Percentiles rank a stretch among this genome's conserved stretches.
These are phyloP conservation scores for Lentinula guzmanii DNA, from an alignment of 768 basidiomycete genomes.

Conservation along the genomic window DNA sequence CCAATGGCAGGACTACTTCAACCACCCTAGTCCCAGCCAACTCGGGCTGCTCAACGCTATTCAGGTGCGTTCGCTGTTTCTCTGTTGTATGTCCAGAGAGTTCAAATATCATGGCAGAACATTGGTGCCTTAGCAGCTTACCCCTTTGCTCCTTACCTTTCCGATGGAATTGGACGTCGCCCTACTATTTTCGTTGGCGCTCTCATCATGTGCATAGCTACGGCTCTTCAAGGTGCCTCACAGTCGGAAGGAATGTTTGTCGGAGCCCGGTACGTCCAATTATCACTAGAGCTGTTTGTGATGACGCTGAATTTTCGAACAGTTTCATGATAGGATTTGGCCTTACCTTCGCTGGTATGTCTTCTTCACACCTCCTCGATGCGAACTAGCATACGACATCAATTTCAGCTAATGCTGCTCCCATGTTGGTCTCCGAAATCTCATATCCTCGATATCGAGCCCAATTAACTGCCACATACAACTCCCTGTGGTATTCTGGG, in stretches of 20 bases:
- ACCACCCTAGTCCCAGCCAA: conserved; percentile 47
- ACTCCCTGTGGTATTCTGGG: conserved; percentile 85
- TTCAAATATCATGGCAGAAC: conserved; percentile 34
- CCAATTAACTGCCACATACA: conserved; percentile 71
- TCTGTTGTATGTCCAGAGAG: neutral
- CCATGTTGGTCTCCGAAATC: conserved; percentile 82
- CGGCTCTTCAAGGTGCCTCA: conserved; percentile 65
- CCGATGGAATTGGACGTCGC: conserved; percentile 69
- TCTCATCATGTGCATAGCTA: conserved; percentile 62
- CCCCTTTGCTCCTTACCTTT: conserved; percentile 66
- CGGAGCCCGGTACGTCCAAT: conserved; percentile 54
- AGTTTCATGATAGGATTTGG: conserved; percentile 75
- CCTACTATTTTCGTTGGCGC: conserved; percentile 64
- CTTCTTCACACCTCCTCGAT: neutral
- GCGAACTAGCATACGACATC: conserved; percentile 9
- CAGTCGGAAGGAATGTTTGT: conserved; percentile 75
- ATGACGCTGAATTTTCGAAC: neutral
- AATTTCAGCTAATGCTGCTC: conserved; percentile 59
- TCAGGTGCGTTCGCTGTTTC: conserved; percentile 38
- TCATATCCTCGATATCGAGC: conserved; percentile 81
- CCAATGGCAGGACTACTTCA: conserved; percentile 61
- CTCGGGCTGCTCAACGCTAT: conserved; percentile 72
- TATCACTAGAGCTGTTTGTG: neutral
- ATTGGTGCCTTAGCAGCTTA: conserved; percentile 64
- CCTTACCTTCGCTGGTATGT: conserved; percentile 58